phyloP scores from a whole-genome alignment of 2,329 filamentous ascomycete species.

The Ophiostoma montium region DNA sequence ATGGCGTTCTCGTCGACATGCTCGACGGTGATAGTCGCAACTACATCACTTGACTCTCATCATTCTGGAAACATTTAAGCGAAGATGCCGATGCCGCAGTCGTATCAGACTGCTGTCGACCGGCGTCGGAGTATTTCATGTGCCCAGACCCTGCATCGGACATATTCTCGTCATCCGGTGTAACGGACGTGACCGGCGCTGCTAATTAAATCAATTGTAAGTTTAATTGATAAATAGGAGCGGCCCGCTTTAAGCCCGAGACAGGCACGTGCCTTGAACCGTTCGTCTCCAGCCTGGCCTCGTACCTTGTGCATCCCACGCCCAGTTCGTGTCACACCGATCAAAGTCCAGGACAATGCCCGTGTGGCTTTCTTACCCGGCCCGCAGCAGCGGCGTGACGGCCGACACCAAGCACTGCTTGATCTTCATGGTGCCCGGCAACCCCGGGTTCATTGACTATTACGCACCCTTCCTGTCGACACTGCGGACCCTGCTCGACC shows the following conservation, averaged over 20 bases:
- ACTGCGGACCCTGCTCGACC: constrained; percentile 39
- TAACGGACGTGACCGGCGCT: not conserved
- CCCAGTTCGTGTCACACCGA: too few species aligned
- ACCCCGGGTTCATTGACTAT: constrained; percentile 62
- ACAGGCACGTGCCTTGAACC: not conserved
- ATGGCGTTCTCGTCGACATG: constrained; percentile 7
- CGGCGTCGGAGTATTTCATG: not conserved
- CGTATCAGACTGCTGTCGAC: not conserved
- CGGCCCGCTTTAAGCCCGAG: too few species aligned
- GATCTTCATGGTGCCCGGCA: constrained; percentile 62
- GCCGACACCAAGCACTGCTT: constrained; percentile 23
- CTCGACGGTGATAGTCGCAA: constrained; percentile 29
- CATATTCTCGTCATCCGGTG: too few species aligned
- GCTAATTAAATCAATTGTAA: not conserved
- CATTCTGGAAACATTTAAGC: too few species aligned
- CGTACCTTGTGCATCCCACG: too few species aligned
- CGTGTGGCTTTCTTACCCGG: constrained; percentile 11
- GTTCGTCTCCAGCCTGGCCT: too few species aligned
- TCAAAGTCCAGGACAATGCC: constrained; percentile 4
- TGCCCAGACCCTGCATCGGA: too few species aligned
- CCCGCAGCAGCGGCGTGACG: not conserved
- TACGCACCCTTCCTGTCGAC: constrained; percentile 52
- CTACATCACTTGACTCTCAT: constrained; percentile 29
- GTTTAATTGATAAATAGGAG: not conserved
- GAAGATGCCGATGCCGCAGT: too few species aligned